These are phyloP conservation scores for Alloteropsis semialata DNA, from an alignment of 176 grass and related monocot species.

Conservation along the genomic window DNA sequence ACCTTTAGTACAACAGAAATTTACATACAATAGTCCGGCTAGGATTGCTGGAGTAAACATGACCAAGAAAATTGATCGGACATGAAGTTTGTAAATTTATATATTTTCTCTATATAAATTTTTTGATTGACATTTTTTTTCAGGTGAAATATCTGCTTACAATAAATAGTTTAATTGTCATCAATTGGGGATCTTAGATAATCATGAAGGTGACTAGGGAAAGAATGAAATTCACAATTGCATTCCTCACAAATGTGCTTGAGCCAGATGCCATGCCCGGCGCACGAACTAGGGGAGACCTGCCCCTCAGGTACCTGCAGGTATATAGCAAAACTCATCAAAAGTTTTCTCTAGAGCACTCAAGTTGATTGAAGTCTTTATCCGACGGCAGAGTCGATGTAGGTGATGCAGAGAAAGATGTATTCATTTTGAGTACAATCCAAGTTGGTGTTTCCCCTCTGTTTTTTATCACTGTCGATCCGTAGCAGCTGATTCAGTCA, in stretches of 20 bases:
- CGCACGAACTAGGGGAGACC: conserved; percentile 64
- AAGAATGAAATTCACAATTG: conserved; percentile 23
- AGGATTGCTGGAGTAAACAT: not conserved
- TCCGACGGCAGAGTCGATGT: not conserved
- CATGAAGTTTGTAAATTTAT: not conserved
- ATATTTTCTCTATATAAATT: conserved; percentile 6
- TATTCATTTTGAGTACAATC: not conserved
- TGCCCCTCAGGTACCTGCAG: conserved; percentile 83
- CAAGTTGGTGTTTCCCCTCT: not conserved
- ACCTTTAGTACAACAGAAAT: not conserved
- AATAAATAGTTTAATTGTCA: conserved; percentile 28
- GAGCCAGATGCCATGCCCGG: conserved; percentile 56
- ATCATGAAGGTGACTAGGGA: not conserved
- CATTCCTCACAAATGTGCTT: conserved; percentile 78
- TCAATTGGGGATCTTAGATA: conserved; percentile 21
- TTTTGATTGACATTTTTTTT: conserved; percentile 12
- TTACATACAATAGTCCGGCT: not conserved
- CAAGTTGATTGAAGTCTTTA: not conserved
- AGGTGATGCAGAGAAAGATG: not conserved
- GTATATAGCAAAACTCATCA: conserved; percentile 42
- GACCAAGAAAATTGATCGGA: not conserved
- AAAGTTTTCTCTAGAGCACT: not conserved
- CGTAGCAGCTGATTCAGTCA: not conserved
- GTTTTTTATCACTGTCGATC: not conserved
- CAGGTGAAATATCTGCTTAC: not conserved